These are phyloP conservation scores for Arachis stenosperma DNA, from an alignment of 306 rosid genomes.

Conservation along the genomic window DNA sequence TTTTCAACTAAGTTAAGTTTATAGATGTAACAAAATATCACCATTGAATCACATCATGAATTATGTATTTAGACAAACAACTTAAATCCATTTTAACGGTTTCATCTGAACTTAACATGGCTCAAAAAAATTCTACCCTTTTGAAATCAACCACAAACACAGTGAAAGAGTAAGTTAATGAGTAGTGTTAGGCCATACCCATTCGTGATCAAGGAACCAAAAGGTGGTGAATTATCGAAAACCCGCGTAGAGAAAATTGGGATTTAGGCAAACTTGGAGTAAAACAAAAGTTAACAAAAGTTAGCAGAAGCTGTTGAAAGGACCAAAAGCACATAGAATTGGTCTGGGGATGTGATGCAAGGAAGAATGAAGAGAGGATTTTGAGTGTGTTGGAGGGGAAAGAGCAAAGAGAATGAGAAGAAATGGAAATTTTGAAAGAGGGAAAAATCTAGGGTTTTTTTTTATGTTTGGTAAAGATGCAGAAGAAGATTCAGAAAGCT, in stretches of 20 bases:
- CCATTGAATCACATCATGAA: background rate
- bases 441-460: constrained; percentile 58
- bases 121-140: constrained; percentile 31
- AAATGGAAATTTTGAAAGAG: background rate
- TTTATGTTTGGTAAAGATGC: constrained; percentile 43
- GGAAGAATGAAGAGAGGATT: background rate
- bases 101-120: constrained; percentile 5
- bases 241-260: constrained; percentile 35
- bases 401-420: constrained; percentile 19
- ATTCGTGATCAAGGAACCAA: constrained; percentile 42
- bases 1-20: background rate
- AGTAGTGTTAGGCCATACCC: constrained; percentile 40
- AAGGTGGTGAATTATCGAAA: background rate
- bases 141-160: constrained; percentile 7
- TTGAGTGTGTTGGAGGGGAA: background rate
- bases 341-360: constrained; percentile 30
- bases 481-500: constrained; percentile 41
- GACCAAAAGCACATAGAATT: constrained; percentile 24
- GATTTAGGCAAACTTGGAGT: constrained; percentile 27
- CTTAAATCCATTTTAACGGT: background rate
- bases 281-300: constrained; percentile 2
- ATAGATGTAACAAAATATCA: background rate
- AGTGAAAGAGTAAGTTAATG: constrained; percentile 18
- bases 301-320: constrained; percentile 20
- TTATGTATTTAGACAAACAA: background rate